These are phyloP conservation scores for Euryodendron excelsum DNA, from an alignment of 148 eudicot genomes.

Conservation along the genomic window DNA sequence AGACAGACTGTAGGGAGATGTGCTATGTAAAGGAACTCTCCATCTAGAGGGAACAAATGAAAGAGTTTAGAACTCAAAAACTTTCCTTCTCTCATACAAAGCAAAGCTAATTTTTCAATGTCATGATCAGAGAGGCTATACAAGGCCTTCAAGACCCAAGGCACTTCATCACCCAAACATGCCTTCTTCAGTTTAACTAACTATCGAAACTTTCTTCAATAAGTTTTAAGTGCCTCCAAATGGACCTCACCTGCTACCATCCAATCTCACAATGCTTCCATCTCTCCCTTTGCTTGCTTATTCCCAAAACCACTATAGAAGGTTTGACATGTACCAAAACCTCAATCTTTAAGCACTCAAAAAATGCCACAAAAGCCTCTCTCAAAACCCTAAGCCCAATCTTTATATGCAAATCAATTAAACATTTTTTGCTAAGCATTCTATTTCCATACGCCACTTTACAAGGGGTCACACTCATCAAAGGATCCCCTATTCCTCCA, in stretches of 20 bases:
- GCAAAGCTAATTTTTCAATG: neutral
- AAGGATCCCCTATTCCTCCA: slow-evolving; percentile 2
- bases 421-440: neutral
- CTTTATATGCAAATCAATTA: neutral
- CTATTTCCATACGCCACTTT: neutral
- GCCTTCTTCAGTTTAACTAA: neutral
- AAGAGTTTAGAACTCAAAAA: neutral
- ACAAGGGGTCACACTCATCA: neutral
- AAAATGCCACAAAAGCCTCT: neutral
- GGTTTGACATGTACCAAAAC: neutral
- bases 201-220: neutral
- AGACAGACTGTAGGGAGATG: neutral
- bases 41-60: too few relatives aligned
- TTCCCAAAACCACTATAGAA: neutral
- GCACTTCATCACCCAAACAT: neutral
- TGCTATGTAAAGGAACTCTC: neutral
- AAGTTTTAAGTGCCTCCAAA: neutral
- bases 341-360: neutral
- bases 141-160: neutral
- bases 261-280: neutral
- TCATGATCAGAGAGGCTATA: neutral
- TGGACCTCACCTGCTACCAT: neutral
- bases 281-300: neutral
- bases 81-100: neutral
- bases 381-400: too few relatives aligned